Base-by-base conservation (phyloP, 306 rosid species). In the Vigna nakashimae region DNA sequence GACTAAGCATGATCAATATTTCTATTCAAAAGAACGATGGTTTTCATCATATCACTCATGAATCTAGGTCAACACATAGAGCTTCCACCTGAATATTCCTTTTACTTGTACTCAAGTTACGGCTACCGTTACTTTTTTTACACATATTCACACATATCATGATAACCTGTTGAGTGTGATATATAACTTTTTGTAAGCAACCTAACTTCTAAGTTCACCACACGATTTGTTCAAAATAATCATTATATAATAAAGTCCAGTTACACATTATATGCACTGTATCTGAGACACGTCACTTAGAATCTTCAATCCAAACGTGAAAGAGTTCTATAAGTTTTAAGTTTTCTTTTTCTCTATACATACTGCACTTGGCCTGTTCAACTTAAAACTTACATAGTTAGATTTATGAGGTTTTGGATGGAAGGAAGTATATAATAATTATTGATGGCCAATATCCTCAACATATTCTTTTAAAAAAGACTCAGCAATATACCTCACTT, bases 1-100 rank as follows among this genome's bases (percentile, higher is more conserved):
- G 68, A 84, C 84, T 56, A 84, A 30, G 65, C 16, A 79, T 43
- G 9, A 34, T 43, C 56, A 34, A n/a, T 49, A 2, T 28, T 18
- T 77, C 13, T 79, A 53, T n/a, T 60, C 77, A 16, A 42, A 49
- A 77, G 51, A 20, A 48, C 15, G 26, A 24, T 13, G 46, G 45
- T 53, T 64, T 38, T 46, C 69, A 64, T 56, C 42, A 71, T 56
- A 30, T 34, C 55, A n/a, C 32, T 69, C 60, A 43, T 78, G 46
- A 26, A 51, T 32, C 17, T 76, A 43, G 85, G 82, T 70, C 63
- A 59, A 75, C 45, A 68, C 10, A 30, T 20, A 68, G 34, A 34
- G 65, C 64, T 75, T 66, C 46, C 70, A 11, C 69, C 57, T 65
- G 69, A 74, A 16, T 20, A 65, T 77, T 12, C n/a, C 9, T 58